phyloP scores from a whole-genome alignment of 306 rosid species.

The Dalbergia oliveri region DNA sequence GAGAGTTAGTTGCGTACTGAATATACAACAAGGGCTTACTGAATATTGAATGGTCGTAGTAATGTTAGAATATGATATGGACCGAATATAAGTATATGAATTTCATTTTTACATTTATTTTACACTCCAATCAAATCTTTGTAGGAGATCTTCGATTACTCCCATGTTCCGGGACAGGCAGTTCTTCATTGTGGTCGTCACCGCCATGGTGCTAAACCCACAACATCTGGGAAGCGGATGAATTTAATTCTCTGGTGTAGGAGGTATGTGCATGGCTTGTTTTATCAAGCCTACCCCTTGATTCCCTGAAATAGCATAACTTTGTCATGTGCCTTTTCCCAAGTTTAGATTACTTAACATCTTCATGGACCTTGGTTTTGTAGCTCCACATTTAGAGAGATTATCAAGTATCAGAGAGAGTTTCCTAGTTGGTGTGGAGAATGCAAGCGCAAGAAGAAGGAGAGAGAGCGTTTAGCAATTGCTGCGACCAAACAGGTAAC shows the following conservation, averaged over 20 bases:
- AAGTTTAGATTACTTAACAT: conserved; percentile 4
- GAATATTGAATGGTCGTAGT: conserved; percentile 1
- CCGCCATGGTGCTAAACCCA: conserved; percentile 94
- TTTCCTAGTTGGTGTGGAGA: conserved; percentile 91
- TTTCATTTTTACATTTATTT: not conserved
- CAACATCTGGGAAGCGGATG: conserved; percentile 76
- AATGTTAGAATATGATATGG: conserved; percentile 11
- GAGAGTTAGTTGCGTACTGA: not conserved
- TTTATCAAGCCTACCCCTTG: not conserved
- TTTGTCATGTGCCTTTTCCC: not conserved
- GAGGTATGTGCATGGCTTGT: conserved; percentile 64
- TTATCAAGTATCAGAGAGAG: conserved; percentile 75
- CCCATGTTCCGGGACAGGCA: conserved; percentile 85
- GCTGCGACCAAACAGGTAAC: conserved; percentile 76
- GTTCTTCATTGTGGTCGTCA: conserved; percentile 93
- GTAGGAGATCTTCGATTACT: conserved; percentile 80
- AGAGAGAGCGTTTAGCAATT: conserved; percentile 64
- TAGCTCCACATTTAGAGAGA: conserved; percentile 86
- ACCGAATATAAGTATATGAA: not conserved
- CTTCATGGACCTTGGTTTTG: conserved; percentile 45
- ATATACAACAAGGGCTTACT: not conserved
- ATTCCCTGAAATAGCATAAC: not conserved
- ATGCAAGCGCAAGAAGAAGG: conserved; percentile 80
- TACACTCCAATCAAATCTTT: conserved; percentile 28
- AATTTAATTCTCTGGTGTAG: conserved; percentile 94